Base-by-base conservation (phyloP, 345 rosid species). In the Pelargonium nanum region DNA sequence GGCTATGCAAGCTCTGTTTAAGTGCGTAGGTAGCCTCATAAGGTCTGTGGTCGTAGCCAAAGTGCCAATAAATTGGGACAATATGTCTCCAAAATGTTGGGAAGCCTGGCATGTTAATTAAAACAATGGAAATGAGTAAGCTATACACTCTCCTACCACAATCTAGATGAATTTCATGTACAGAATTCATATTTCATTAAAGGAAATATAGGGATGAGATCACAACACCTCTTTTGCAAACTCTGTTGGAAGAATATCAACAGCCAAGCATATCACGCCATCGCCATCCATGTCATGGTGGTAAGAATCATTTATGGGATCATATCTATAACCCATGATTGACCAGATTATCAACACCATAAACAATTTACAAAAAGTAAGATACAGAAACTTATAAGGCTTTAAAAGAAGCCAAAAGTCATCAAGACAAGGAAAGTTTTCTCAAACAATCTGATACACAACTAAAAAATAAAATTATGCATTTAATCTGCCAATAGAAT, bases 211-310 rank as follows among this genome's bases (percentile, higher is more conserved):
- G 24, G 62, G 53, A 25, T 59, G 52, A 20, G 23, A 62, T 20
- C 57, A 58, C 56, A 44, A 12, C 69, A 92, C 96, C 91, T 92
- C 98, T 69, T 86, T 92, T 45, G 98, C 98, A 72, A 92, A 92
- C 72, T 92, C 85, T 32, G 96, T 92, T 19, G 98, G 98, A 74
- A 92, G 85, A 78, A 81, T 89, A 62, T 92, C 98, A 24, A 92
- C 75, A 19, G 95, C 93, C 70, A 81, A 77, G 72, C 87, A 85
- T 57, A 89, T 70, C 62, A 92, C 30, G 7, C 98, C 98, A 30
- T 78, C 67, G 17, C 96, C 96, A 53, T 92, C 98, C 89, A 92
- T 81, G 66, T 85, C 93, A 55, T 66, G 50, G 65, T 89, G 76
- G 81, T 82, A 88, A 4, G 93, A 79, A 71, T 77, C 64, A 19